These are phyloP conservation scores for Populus euphratica DNA, from an alignment of 345 rosid species.

Conservation along the genomic window DNA sequence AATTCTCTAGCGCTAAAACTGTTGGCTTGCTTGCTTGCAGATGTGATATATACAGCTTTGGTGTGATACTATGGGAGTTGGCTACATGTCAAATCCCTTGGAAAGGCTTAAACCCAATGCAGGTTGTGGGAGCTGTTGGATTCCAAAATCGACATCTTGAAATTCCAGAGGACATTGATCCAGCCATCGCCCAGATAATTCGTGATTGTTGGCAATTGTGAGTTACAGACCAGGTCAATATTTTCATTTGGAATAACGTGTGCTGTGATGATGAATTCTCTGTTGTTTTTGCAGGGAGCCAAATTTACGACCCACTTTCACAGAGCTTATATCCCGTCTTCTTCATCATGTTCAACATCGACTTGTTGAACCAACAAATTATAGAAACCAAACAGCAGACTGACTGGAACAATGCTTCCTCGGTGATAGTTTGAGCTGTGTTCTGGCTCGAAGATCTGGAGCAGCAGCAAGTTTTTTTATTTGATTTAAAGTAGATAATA, in stretches of 20 bases:
- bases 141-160: constrained; percentile 89
- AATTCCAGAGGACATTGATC: constrained; percentile 70
- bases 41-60: constrained; percentile 97
- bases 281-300: constrained; percentile 60
- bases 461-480: constrained; percentile 25
- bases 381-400: constrained; percentile 20
- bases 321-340: constrained; percentile 65
- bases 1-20: not conserved
- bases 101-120: constrained; percentile 98
- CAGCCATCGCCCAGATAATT: constrained; percentile 71
- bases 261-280: not conserved
- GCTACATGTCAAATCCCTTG: constrained; percentile 73
- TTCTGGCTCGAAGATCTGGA: constrained; percentile 67
- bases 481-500: constrained; percentile 32
- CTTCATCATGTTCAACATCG: constrained; percentile 48
- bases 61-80: constrained; percentile 96
- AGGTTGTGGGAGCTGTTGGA: constrained; percentile 99
- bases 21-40: constrained; percentile 45
- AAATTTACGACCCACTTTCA: constrained; percentile 72
- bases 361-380: constrained; percentile 40
- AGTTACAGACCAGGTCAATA: constrained; percentile 21
- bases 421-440: constrained; percentile 33
- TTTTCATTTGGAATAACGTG: not conserved
- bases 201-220: constrained; percentile 87
- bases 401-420: constrained; percentile 20